Base-by-base conservation (phyloP, 179 eudicot species). In the Camellia oleifera region DNA sequence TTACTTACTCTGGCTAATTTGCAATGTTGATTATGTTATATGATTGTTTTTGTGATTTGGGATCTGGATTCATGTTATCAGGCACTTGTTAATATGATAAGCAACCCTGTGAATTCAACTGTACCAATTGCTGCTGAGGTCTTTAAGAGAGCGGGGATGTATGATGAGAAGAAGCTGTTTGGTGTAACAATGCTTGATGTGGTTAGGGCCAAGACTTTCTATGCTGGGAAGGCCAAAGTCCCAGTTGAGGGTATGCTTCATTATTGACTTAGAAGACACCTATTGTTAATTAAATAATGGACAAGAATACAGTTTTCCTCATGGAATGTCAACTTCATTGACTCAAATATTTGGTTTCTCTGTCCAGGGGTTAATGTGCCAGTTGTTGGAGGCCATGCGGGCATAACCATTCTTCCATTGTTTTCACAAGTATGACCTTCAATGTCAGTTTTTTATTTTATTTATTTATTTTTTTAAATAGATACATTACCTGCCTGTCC, bases 351-450 rank as follows among this genome's bases (percentile, higher is more conserved):
- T 69, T 5, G 46, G 2, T 42, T 53, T 69, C 40, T 53, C 58
- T 74, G 63, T 73, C 20, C 88, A 96, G 99, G 82, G 77, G 97
- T 96, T 65, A 89, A 87, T 86, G 98, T 94, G 42, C 98, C 98
- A 11, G 99, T 96, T 81, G 92, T 96, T 72, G 99, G 98, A 83
- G 99, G 98, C 74, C 99, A 96, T 88, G 98, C 99, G 4, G 99
- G 97, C 83, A 83, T 89, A 26, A 96, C 99, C 78, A 96, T 96
- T 82, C 99, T 96, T 20, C 98, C 98, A 0, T 78, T 96, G 83
- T 94, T 97, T 84, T 96, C 99, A 44, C 99, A 96, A 74, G 99
- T 96, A 88, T n/a, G 23, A 12, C 40, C 23, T 75, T 58, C 52
- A 48, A 9, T 61, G 7, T 44, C 69, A 75, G 5, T 62, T 62